Conservation (phyloP, 2,329 filamentous ascomycete species). For the Sordariomycetes sp. region DNA sequence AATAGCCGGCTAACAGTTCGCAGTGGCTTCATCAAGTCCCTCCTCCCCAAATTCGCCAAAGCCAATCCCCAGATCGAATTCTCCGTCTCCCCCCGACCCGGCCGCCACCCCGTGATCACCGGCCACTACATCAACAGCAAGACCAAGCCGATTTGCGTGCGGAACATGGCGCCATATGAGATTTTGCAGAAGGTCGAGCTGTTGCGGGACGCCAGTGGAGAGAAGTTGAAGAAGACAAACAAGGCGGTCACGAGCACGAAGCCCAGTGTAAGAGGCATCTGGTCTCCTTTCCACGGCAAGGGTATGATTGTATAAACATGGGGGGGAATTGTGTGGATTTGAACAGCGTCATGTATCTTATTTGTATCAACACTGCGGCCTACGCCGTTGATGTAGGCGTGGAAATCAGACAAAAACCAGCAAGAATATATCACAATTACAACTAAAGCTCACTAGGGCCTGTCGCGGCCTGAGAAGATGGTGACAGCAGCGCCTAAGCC, state of each 20-base stretch:
- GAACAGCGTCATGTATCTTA: background rate
- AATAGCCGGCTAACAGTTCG: constrained; percentile 13
- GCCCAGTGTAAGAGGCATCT: constrained; percentile 59
- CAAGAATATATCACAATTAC: too few relatives aligned
- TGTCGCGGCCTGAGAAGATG: too few relatives aligned
- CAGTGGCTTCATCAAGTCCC: constrained; percentile 73
- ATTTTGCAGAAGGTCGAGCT: constrained; percentile 72
- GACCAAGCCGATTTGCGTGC: constrained; percentile 78
- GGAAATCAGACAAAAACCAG: too few relatives aligned
- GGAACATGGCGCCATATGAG: constrained; percentile 73
- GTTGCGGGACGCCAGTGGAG: constrained; percentile 64
- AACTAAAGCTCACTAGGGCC: too few relatives aligned
- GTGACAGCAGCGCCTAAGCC: too few relatives aligned
- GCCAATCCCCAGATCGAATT: constrained; percentile 86
- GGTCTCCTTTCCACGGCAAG: constrained; percentile 60
- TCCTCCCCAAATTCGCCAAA: constrained; percentile 68
- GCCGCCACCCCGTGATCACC: constrained; percentile 79
- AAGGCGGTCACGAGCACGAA: constrained; percentile 58
- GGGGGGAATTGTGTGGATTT: background rate
- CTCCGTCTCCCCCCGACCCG: constrained; percentile 80
- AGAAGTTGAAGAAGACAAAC: constrained; percentile 56
- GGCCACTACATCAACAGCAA: constrained; percentile 90
- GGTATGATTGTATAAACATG: constrained; percentile 39
- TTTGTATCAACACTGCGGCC: too few relatives aligned
- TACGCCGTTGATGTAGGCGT: too few relatives aligned